Percentiles rank a stretch among this genome's conserved stretches.
These are phyloP conservation scores for Cyberlindnera saturnus DNA, from an alignment of 805 yeast genomes.

Conservation along the genomic window DNA sequence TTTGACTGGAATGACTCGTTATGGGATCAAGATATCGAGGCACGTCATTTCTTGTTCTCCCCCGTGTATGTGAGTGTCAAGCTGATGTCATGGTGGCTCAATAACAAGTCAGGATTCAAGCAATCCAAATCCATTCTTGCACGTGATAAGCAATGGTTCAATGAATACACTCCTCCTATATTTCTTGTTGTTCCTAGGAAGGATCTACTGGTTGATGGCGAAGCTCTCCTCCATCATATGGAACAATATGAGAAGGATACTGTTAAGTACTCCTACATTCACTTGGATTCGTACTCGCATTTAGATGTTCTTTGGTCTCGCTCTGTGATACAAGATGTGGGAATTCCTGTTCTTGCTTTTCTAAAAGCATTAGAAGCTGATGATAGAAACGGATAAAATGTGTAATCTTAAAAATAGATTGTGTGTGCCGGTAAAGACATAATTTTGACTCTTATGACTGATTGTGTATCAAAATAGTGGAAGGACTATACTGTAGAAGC, in stretches of 20 bases:
- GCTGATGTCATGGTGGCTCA: slow-evolving; percentile 92
- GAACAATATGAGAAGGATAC: slow-evolving; percentile 42
- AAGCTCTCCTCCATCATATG: slow-evolving; percentile 59
- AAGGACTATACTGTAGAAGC: too few relatives aligned
- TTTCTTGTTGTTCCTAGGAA: slow-evolving; percentile 63
- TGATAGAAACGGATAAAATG: too few relatives aligned
- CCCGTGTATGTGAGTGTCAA: slow-evolving; percentile 78
- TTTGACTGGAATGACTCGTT: slow-evolving; percentile 81
- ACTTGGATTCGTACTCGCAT: slow-evolving; percentile 67
- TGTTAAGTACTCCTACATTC: slow-evolving; percentile 25
- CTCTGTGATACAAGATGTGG: slow-evolving; percentile 63
- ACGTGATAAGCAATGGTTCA: slow-evolving; percentile 49
- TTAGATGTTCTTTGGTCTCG: slow-evolving; percentile 92
- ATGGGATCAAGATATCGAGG: slow-evolving; percentile 66
- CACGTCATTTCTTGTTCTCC: slow-evolving; percentile 76
- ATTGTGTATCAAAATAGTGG: too few relatives aligned
- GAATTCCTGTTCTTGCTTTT: slow-evolving; percentile 32
- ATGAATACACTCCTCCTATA: slow-evolving; percentile 47
- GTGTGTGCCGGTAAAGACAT: too few relatives aligned
- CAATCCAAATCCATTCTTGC: slow-evolving; percentile 40
- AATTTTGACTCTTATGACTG: too few relatives aligned
- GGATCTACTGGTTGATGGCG: slow-evolving; percentile 78
- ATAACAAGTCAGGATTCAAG: slow-evolving; percentile 38
- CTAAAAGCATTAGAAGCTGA: background rate
- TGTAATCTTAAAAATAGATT: too few relatives aligned